Percentiles rank a stretch among this genome's conserved stretches.
Conservation (phyloP, 331 rosid genomes). For the Pyracantha coccinea region DNA sequence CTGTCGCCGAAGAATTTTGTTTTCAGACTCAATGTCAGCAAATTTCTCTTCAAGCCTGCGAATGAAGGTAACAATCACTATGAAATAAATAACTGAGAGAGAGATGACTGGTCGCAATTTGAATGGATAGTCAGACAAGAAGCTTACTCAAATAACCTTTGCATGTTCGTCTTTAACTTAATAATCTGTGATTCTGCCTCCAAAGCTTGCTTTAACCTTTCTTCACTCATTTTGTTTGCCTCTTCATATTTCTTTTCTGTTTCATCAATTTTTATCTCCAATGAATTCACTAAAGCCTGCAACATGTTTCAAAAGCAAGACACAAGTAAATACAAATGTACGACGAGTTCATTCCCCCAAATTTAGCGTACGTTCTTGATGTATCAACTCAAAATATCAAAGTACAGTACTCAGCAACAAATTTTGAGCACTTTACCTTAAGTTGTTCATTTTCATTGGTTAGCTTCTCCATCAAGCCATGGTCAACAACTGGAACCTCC, state of each 20-base stretch:
- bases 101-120: background rate
- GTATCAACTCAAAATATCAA: background rate
- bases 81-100: slow-evolving; percentile 6
- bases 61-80: slow-evolving; percentile 23
- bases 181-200: slow-evolving; percentile 93
- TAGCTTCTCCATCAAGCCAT: slow-evolving; percentile 66
- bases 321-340: slow-evolving; percentile 9
- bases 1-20: slow-evolving; percentile 81
- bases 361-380: background rate
- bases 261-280: slow-evolving; percentile 86
- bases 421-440: slow-evolving; percentile 52
- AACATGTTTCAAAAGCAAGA: slow-evolving; percentile 19
- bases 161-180: slow-evolving; percentile 87
- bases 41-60: slow-evolving; percentile 89
- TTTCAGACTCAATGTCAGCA: slow-evolving; percentile 75
- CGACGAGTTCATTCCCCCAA: slow-evolving; percentile 1
- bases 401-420: background rate
- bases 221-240: slow-evolving; percentile 84
- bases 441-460: slow-evolving; percentile 85
- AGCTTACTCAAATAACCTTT: slow-evolving; percentile 52
- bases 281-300: slow-evolving; percentile 82
- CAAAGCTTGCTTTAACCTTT: slow-evolving; percentile 87
- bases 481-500: slow-evolving; percentile 92
- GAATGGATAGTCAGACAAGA: slow-evolving; percentile 8
- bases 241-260: slow-evolving; percentile 86